These are phyloP conservation scores for Calonectria pseudoturangicola DNA, from an alignment of 2,329 filamentous ascomycete genomes.

Conservation along the genomic window DNA sequence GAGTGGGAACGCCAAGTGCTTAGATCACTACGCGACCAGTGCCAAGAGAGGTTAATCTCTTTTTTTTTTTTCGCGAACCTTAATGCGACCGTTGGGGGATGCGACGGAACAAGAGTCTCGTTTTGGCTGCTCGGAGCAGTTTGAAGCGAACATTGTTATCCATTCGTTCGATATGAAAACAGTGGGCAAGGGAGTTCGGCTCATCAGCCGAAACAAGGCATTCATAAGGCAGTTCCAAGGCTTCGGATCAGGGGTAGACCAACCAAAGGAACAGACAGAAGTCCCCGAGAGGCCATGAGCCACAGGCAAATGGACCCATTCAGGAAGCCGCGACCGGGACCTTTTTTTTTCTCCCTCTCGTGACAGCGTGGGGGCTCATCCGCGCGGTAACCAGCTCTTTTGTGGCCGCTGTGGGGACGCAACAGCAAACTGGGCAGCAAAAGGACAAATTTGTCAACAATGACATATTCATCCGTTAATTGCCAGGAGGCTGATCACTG, in stretches of 20 bases:
- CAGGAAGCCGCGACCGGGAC: neutral
- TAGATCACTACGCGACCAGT: neutral
- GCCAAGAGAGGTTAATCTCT: neutral
- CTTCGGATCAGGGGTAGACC: constrained; percentile 2
- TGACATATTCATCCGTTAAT: constrained; percentile 25
- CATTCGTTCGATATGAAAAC: neutral
- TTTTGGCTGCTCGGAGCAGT: constrained; percentile 6
- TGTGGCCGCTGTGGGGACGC: constrained; percentile 7
- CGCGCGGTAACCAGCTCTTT: neutral
- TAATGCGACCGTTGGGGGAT: neutral
- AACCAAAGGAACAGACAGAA: neutral
- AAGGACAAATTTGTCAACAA: constrained; percentile 29
- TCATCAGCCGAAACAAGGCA: constrained; percentile 13
- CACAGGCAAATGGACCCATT: neutral
- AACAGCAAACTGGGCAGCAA: neutral
- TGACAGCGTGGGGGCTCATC: constrained; percentile 4
- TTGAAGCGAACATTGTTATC: neutral
- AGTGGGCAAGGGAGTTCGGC: neutral
- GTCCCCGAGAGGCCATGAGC: neutral
- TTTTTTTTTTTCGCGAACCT: neutral
- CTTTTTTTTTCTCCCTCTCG: neutral
- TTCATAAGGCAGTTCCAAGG: constrained; percentile 16
- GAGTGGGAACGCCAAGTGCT: neutral
- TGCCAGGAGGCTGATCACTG: constrained; percentile 26
- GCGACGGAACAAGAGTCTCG: neutral